Evolutionary conservation across 805 yeast species (phyloP), one percentile per base, ranked within the genome.

Genomic region (Jamesozyma lodderae): DNA sequence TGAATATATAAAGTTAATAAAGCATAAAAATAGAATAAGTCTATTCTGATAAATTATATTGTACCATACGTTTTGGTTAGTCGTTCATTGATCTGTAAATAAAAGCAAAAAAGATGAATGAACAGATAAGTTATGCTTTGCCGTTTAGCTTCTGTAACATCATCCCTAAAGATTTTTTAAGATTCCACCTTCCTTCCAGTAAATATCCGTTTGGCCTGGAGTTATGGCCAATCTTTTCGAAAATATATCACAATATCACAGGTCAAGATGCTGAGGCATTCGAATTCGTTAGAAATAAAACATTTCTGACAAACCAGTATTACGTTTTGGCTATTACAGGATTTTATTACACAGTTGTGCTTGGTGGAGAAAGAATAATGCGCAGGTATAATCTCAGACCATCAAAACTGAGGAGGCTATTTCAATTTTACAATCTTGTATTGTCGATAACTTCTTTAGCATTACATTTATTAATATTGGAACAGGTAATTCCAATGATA

Each of bases 141-240:
- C n/a, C n/a, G n/a, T n/a, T n/a, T n/a, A n/a, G n/a, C n/a, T n/a
- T n/a, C n/a, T n/a, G n/a, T n/a, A n/a, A n/a, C n/a, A n/a, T n/a
- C n/a, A n/a, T n/a, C n/a, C n/a, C n/a, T n/a, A n/a, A n/a, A n/a
- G n/a, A 13, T 5, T 25, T 25, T 7, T 25, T 15, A 25, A 25
- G n/a, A 25, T 13, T 25, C n/a, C 28, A 13, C n/a, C 5, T 15
- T 36, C 90, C 85, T 28, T 57, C 84, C 8, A 52, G 79, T 38
- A 85, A 83, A 40, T 73, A 73, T 37, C 95, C 95, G 9, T 87
- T 86, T 59, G 92, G 94, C 31, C 48, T 80, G 35, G 64, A 70
- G 38, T 66, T 80, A 41, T 81, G 82, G 77, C 78, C 80, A 1
- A 49, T 67, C 35, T 80, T 81, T 52, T 77, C 80, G 54, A 44